Conservation (phyloP, 2,329 filamentous ascomycete genomes). For the Sporothrix pseudoabietina region DNA sequence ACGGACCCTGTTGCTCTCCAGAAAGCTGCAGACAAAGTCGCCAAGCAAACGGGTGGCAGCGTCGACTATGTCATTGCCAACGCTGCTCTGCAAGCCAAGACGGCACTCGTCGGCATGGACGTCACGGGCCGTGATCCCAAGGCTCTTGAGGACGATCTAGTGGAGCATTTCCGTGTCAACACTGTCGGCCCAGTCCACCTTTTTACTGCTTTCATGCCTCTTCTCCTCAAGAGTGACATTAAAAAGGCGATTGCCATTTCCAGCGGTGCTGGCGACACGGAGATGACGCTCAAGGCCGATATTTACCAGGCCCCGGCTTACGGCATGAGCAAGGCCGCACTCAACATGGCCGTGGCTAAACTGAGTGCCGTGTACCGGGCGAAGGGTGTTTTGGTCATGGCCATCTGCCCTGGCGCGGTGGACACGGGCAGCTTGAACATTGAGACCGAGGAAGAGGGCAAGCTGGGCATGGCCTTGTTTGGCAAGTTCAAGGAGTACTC, state of each 20-base stretch:
- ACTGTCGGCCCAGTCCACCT: background rate
- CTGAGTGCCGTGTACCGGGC: background rate
- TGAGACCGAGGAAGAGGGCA: slow-evolving; percentile 28
- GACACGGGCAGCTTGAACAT: background rate
- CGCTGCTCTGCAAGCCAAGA: slow-evolving; percentile 11
- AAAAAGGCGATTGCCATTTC: slow-evolving; percentile 8
- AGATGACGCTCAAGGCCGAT: background rate
- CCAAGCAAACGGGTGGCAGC: background rate
- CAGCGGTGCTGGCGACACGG: background rate
- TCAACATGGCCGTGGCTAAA: slow-evolving; percentile 1
- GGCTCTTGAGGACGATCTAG: background rate
- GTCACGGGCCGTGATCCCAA: background rate
- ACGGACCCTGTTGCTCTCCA: slow-evolving; percentile 43
- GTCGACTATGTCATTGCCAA: slow-evolving; percentile 12
- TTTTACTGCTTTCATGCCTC: slow-evolving; percentile 1
- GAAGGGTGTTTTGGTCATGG: background rate
- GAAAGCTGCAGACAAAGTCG: background rate
- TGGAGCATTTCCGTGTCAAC: slow-evolving; percentile 1
- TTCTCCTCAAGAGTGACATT: background rate
- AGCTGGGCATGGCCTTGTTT: slow-evolving; percentile 29
- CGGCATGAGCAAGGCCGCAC: background rate
- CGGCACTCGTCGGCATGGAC: background rate
- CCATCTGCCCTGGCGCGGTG: slow-evolving; percentile 5
- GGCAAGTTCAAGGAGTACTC: slow-evolving; percentile 30
- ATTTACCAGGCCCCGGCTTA: slow-evolving; percentile 10